Conservation (phyloP, 116 monocot species). For the Dioscorea cayenensis region DNA sequence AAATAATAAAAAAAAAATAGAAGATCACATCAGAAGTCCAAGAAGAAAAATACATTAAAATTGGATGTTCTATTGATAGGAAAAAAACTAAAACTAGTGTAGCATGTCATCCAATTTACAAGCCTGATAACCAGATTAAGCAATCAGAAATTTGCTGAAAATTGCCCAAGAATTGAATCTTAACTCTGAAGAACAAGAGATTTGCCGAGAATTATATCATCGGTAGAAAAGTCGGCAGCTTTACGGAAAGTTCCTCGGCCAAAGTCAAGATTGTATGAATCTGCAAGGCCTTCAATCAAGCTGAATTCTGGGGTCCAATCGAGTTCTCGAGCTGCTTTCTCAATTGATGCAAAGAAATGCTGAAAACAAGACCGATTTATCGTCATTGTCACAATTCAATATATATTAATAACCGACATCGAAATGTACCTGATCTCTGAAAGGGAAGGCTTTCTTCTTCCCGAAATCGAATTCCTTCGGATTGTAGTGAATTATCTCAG, state of each 20-base stretch:
- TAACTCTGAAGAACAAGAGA: constrained; percentile 51
- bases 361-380: constrained; percentile 12
- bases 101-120: not conserved
- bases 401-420: too few relatives aligned
- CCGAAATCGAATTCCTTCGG: constrained; percentile 99
- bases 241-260: constrained; percentile 83
- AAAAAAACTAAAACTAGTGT: too few relatives aligned
- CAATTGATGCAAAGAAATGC: constrained; percentile 99
- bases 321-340: constrained; percentile 68
- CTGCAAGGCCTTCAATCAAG: constrained; percentile 71
- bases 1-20: too few relatives aligned
- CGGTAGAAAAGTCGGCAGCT: constrained; percentile 83
- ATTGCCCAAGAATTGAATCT: not conserved
- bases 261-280: constrained; percentile 94
- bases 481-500: constrained; percentile 89
- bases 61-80: too few relatives aligned
- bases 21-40: too few relatives aligned
- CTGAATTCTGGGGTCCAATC: constrained; percentile 69
- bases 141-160: too few relatives aligned
- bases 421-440: constrained; percentile 77
- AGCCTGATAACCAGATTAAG: not conserved
- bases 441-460: constrained; percentile 96
- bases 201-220: constrained; percentile 88
- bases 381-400: too few relatives aligned
- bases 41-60: too few relatives aligned